Evolutionary conservation across 2,329 filamentous ascomycete species (phyloP), one percentile per base, ranked within the genome.

Genomic region (Beauveria sp.): DNA sequence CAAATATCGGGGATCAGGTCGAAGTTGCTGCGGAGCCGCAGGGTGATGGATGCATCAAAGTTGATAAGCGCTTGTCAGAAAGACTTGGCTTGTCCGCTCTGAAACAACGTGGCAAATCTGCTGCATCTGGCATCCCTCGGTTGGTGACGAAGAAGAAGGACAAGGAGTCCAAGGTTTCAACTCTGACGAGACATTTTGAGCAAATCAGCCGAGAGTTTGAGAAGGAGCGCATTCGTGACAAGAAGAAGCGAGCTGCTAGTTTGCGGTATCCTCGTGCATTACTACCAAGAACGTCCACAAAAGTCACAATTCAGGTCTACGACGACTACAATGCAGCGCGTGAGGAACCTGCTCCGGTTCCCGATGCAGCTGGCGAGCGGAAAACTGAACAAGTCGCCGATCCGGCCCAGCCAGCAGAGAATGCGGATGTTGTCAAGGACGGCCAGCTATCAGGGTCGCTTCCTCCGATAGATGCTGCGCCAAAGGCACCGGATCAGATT

Each of bases 181-280:
- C 88, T n/a, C 80, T 99, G 55, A 91, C 95, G 20, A 91, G 91
- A 67, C 95, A 98, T 72, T 98, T 99, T 70, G 96, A 99, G 73
- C 93, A 98, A 72, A 81, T 99, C 61, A 97, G 92, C 67, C 88
- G 93, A 26, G 96, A 99, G 70, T 99, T 99, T 67, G 92, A 97
- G 70, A 96, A 93, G 68, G 93, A 99, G 74, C 85, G 95, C 50
- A 84, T 96, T 66, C 88, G 90, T 54, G 93, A 98, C 72, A 86
- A 90, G 66, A 88, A 88, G 68, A 89, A 92, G 71, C 81, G 91
- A 63, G 90, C 91, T 28, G 89, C 90, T 51, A 91, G 87, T 69
- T 86, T 89, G 70, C 79, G 81, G 49, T 80, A 84, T 71, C 90
- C 91, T 16, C 85, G 93, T 64, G 91, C 91, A 1, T 93, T 93